Percentiles rank a stretch among this genome's conserved stretches.
Evolutionary conservation across 495 filamentous ascomycete genomes (phyloP).

Genomic region (Talaromyces thailandensis): DNA sequence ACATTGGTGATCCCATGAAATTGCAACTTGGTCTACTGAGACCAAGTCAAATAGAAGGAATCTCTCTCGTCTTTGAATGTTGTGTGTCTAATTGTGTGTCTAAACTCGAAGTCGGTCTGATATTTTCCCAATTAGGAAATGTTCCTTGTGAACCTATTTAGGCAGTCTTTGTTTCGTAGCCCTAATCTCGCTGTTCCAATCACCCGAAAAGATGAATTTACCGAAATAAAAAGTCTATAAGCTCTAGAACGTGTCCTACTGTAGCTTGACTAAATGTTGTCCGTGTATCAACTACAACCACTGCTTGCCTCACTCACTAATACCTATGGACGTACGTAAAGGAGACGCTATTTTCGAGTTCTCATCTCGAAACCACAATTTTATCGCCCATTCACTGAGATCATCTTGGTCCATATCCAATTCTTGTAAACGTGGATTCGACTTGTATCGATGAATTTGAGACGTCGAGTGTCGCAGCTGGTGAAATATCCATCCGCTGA

Average conservation of each 20-base stretch:
- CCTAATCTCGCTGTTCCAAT: neutral
- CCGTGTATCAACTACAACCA: neutral
- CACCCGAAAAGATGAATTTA: neutral
- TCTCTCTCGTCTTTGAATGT: neutral
- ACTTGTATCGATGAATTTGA: conserved; percentile 19
- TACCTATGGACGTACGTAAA: neutral
- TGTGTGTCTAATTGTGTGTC: too few relatives aligned
- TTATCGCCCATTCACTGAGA: conserved; percentile 20
- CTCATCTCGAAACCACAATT: conserved; percentile 18
- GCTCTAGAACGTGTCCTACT: neutral
- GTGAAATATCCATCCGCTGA: conserved; percentile 26
- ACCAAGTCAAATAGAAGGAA: neutral
- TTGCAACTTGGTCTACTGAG: too few relatives aligned
- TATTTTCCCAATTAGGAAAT: neutral
- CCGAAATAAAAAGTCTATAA: neutral
- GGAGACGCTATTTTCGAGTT: neutral
- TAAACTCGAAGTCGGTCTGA: neutral
- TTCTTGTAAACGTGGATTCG: conserved; percentile 11
- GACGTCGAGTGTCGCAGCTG: conserved; percentile 20
- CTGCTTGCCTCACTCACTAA: neutral
- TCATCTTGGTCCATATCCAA: conserved; percentile 15
- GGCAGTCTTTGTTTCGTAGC: neutral
- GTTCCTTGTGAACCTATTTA: neutral
- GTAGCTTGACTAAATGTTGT: neutral
- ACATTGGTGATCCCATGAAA: too few relatives aligned